Evolutionary conservation across 495 filamentous ascomycete species (phyloP).

Genomic region (Extremus antarcticus): DNA sequence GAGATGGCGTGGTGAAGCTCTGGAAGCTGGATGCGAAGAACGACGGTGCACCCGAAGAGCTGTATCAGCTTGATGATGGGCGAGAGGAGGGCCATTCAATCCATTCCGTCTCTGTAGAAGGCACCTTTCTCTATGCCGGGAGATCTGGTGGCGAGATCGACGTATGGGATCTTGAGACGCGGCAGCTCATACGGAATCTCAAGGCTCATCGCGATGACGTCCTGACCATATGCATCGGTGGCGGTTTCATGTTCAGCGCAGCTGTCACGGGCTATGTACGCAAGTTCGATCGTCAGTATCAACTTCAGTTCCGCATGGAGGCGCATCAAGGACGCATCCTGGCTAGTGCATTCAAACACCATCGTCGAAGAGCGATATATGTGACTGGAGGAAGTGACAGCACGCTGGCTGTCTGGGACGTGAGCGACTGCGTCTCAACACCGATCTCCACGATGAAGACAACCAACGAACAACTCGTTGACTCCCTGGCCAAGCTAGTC

Average conservation of each 20-base stretch:
- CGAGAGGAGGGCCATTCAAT: conserved; percentile 57
- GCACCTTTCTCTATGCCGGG: conserved; percentile 82
- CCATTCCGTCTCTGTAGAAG: conserved; percentile 71
- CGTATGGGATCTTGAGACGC: conserved; percentile 93
- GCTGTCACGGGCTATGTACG: conserved; percentile 65
- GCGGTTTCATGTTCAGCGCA: conserved; percentile 74
- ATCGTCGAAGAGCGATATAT: conserved; percentile 60
- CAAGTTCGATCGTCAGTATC: conserved; percentile 82
- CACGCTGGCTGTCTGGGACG: conserved; percentile 77
- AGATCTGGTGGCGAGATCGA: conserved; percentile 83
- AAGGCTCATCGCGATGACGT: conserved; percentile 73
- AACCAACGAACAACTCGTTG: conserved; percentile 71
- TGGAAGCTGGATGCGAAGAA: conserved; percentile 56
- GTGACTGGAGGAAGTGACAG: conserved; percentile 95
- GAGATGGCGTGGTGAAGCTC: conserved; percentile 84
- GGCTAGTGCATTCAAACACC: conserved; percentile 64
- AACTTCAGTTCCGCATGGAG: conserved; percentile 70
- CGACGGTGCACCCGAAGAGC: conserved; percentile 45
- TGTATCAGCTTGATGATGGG: conserved; percentile 61
- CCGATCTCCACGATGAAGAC: conserved; percentile 39
- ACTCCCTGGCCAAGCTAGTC: conserved; percentile 71
- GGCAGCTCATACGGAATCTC: conserved; percentile 76
- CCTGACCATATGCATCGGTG: conserved; percentile 71
- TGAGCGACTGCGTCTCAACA: conserved; percentile 44
- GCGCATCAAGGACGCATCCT: conserved; percentile 79